Evolutionary conservation across 345 rosid genomes (phyloP), one percentile per base, ranked within the genome.

Genomic region (Eutrema japonicum): DNA sequence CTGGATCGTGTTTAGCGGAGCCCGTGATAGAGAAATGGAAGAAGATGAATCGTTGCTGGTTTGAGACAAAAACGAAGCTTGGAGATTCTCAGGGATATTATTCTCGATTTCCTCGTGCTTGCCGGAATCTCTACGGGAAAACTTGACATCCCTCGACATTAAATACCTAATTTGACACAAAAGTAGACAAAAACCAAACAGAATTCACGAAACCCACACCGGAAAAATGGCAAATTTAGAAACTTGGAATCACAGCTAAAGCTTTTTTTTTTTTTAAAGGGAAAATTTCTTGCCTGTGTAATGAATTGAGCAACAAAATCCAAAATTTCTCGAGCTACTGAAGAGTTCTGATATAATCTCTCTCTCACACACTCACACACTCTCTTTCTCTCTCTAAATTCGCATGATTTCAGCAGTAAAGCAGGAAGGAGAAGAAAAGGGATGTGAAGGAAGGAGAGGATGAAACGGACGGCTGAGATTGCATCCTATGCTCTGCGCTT

Each of bases 81-180:
- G 81, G 38, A 89, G 82, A 74, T 88, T 86, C 8, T 78, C 72
- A 2, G 95, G 92, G 12, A 91, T 77, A 61, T 93, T 93, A 61
- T 93, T 93, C 82, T 93, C 97, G 51, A 83, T 86, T 71, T 89
- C 96, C 10, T 86, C 96, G 51, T 59, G 75, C 72, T 84, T 83
- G 54, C 72, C 82, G 5, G 85, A 81, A 77, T 86, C 90, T 77
- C 91, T 75, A 10, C 91, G 84, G 68, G 83, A 70, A 74, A 83
- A 77, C 70, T 90, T 93, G 26, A 72, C 79, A 74, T 93, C 97
- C 56, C 86, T 85, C 74, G 85, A 59, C 98, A 93, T 93, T 54
- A 86, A 52, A 30, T 41, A 30, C 48, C 45, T 53, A 37, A 70
- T 8, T 56, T 4, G 16, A 56, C 8, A 33, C 45, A 73, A 41